These are phyloP conservation scores for Oenanthe sinensis DNA, from an alignment of 129 eudicot genomes.

Conservation along the genomic window DNA sequence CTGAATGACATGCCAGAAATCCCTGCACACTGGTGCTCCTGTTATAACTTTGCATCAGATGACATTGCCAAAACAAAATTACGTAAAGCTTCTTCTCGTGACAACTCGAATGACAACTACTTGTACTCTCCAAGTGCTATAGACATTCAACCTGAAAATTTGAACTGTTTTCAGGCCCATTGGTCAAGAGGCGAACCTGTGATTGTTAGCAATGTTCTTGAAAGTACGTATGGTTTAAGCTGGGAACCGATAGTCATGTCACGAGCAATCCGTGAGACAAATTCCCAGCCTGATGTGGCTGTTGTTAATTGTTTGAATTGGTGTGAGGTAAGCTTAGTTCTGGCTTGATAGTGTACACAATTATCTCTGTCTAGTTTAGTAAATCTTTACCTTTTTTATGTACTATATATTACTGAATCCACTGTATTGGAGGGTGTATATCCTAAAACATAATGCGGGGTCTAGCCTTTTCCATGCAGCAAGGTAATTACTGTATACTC, in stretches of 20 bases:
- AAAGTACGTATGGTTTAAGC: neutral
- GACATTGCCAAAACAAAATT: neutral
- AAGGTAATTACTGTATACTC: neutral
- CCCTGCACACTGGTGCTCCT: neutral
- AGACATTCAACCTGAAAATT: neutral
- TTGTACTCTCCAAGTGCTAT: neutral
- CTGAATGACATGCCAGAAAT: neutral
- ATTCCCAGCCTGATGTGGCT: neutral
- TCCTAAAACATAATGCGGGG: neutral
- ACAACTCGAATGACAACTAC: neutral
- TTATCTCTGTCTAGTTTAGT: neutral
- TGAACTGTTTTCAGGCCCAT: neutral
- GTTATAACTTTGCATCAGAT: neutral
- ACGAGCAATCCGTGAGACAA: constrained; percentile 3
- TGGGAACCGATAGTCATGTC: constrained; percentile 3
- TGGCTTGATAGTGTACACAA: neutral
- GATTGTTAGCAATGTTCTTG: neutral
- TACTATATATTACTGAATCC: neutral
- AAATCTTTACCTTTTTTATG: neutral
- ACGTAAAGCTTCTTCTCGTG: neutral
- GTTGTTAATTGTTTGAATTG: neutral
- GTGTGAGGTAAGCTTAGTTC: constrained; percentile 1
- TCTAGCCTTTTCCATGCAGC: neutral
- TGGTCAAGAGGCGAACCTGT: constrained; percentile 1
- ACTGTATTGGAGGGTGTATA: neutral